Evolutionary conservation across 2,329 filamentous ascomycete genomes (phyloP), one percentile per base, ranked within the genome.

Genomic region (Helotiales sp.): DNA sequence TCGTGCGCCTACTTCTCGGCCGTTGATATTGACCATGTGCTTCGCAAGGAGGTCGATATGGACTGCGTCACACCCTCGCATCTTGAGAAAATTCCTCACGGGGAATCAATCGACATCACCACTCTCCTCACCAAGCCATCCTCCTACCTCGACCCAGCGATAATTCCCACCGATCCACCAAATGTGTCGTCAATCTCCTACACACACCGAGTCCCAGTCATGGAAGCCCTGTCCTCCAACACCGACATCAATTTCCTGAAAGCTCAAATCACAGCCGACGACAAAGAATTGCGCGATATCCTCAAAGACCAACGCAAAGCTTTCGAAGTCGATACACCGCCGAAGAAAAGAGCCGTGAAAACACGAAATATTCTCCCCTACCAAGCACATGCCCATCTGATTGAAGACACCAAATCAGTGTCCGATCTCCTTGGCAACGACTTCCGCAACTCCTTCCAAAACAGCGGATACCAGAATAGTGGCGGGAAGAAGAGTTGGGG

Each of bases 31-130:
- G 96, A 99, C 76, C 90, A 93, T 74, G 94, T 99, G 2, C 84
- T 99, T n/a, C 88, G 96, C 61, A 99, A 99, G 78, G 96, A 99
- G 79, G 96, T 99, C 3, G 91, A 99, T 78, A 97, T 99, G 93
- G 92, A 97, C 76, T 99, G 96, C 77, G 81, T 98, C 50, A 99
- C 96, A 0, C 96, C 96, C 0, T 96, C 91, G 50, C 92, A 99
- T 78, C 86, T 86, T 0, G 84, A 86, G 0, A 84, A 90, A 32
- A 98, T 99, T 49, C 85, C 92, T 0, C 91, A 89, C 1, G 96
- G 96, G 40, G 94, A 98, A 80, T 93, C 89, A 68, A 79, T 99
- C 8, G 94, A 97, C 76, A 97, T 99, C 63, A 77, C 80, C 2
- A 79, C 89, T n/a, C 85, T 99, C 0, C 86, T 99, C 2, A 85